Evolutionary conservation across 139 green algal species (phyloP).

Genomic region (Micromonas pusilla): DNA sequence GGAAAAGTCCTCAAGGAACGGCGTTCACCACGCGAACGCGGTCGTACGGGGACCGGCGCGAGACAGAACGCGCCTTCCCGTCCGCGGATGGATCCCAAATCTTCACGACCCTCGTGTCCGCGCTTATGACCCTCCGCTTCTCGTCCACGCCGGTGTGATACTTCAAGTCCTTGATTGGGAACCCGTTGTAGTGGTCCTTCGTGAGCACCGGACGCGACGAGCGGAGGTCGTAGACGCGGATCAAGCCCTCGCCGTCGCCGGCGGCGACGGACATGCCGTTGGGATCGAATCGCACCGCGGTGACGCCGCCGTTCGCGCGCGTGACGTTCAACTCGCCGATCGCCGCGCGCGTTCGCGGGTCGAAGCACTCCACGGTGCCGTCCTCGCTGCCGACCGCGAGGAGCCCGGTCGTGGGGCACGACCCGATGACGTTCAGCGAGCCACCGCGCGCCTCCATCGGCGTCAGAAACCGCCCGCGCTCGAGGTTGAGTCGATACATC

Average conservation of each 20-base stretch:
- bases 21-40: too few species aligned
- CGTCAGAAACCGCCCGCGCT: conserved; percentile 79
- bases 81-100: conserved; percentile 42
- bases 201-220: conserved; percentile 57
- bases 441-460: conserved; percentile 55
- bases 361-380: conserved; percentile 88
- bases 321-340: conserved; percentile 41
- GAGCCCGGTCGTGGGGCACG: conserved; percentile 8
- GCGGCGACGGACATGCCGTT: conserved; percentile 58
- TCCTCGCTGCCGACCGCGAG: conserved; percentile 69
- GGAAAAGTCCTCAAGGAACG: too few species aligned
- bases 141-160: conserved; percentile 56
- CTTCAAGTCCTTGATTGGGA: conserved; percentile 86
- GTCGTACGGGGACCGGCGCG: too few species aligned
- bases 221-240: conserved; percentile 51
- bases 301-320: conserved; percentile 50
- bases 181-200: conserved; percentile 94
- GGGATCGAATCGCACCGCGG: conserved; percentile 63
- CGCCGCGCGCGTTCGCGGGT: conserved; percentile 53
- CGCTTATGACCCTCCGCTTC: conserved; percentile 58
- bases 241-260: conserved; percentile 72
- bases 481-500: conserved; percentile 77
- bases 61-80: too few species aligned
- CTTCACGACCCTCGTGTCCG: conserved; percentile 83
- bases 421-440: conserved; percentile 61